Conservation (phyloP, 345 rosid genomes). For the Hibiscus trionum region DNA sequence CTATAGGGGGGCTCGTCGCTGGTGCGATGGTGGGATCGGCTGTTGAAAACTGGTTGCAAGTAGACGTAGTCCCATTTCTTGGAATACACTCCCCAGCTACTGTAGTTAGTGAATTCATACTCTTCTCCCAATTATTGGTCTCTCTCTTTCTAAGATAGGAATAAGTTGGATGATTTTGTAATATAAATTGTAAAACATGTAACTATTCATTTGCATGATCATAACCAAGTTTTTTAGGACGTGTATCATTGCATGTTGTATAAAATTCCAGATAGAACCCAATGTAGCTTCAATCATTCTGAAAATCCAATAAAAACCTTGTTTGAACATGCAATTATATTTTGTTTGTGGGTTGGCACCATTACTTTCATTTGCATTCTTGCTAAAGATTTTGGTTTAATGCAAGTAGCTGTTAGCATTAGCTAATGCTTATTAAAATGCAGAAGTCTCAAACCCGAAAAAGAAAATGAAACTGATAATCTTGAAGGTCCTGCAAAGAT, state of each 20-base stretch:
- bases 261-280: slow-evolving; percentile 31
- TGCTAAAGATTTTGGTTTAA: not conserved
- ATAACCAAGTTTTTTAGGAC: slow-evolving; percentile 28
- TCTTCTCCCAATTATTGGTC: no score
- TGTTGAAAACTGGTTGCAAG: no score
- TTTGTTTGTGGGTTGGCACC: not conserved
- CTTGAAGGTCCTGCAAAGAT: slow-evolving; percentile 8
- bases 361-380: not conserved
- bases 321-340: not conserved
- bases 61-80: no score
- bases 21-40: no score
- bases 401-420: not conserved
- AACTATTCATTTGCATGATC: not conserved
- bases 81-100: no score
- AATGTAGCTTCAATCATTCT: slow-evolving; percentile 8
- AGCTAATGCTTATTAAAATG: not conserved
- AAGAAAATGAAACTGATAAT: not conserved
- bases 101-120: no score
- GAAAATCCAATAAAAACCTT: not conserved
- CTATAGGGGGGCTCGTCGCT: no score
- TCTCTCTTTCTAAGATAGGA: no score
- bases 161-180: no score
- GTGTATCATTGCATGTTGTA: slow-evolving; percentile 42
- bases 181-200: not conserved
- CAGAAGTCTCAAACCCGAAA: not conserved